Conservation (phyloP, 1,284 basidiomycete genomes). For the Laetiporus sulphureus region DNA sequence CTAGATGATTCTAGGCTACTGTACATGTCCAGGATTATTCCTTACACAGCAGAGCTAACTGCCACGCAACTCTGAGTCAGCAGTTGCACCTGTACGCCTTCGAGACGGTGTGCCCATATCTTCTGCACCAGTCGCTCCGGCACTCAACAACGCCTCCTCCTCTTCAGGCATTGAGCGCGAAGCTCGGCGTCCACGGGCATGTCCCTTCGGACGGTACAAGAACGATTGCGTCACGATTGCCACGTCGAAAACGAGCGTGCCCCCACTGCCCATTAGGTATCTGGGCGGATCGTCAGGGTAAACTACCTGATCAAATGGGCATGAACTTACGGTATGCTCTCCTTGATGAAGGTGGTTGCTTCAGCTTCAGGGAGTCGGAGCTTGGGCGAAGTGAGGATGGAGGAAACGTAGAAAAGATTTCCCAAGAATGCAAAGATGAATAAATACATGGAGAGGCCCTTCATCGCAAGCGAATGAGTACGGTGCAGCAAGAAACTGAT, state of each 20-base stretch:
- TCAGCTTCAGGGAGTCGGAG: slow-evolving; percentile 45
- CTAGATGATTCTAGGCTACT: no score
- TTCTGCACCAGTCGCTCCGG: slow-evolving; percentile 20
- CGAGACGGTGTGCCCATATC: slow-evolving; percentile 19
- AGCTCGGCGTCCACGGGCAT: slow-evolving; percentile 15
- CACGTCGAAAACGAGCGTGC: slow-evolving; percentile 86
- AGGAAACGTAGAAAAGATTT: slow-evolving; percentile 85
- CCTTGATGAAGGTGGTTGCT: slow-evolving; percentile 54
- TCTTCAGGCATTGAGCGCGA: slow-evolving; percentile 21
- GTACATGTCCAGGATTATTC: no score
- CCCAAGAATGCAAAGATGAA: slow-evolving; percentile 91
- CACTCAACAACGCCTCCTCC: slow-evolving; percentile 24
- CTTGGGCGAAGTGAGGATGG: slow-evolving; percentile 67
- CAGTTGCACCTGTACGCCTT: slow-evolving; percentile 15
- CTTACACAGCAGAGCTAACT: no score
- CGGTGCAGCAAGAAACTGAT: no score
- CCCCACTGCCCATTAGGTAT: slow-evolving; percentile 82
- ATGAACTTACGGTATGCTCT: slow-evolving; percentile 66
- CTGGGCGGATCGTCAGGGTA: slow-evolving; percentile 31
- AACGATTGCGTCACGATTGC: slow-evolving; percentile 69
- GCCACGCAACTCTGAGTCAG: not conserved
- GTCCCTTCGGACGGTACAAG: slow-evolving; percentile 34
- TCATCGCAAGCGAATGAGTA: slow-evolving; percentile 2
- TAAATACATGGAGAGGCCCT: slow-evolving; percentile 88
- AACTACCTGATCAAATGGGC: not conserved